phyloP scores from a whole-genome alignment of 2,329 filamentous ascomycete genomes.

The Macroventuria anomochaeta region DNA sequence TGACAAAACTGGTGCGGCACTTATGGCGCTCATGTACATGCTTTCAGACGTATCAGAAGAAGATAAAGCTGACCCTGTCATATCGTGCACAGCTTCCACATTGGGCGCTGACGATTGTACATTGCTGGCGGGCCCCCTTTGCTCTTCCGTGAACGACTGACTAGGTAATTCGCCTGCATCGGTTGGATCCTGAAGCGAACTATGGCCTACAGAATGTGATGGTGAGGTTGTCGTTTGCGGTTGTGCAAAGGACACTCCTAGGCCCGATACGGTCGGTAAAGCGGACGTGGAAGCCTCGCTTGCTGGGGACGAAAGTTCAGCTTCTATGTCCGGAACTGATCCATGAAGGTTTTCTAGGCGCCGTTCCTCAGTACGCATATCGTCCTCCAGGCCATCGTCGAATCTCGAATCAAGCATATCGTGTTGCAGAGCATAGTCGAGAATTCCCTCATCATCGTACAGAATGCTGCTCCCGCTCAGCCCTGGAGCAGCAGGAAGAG shows the following conservation, averaged over 20 bases:
- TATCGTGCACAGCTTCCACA: constrained; percentile 25
- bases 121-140: constrained; percentile 4
- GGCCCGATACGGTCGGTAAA: constrained; percentile 35
- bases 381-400: constrained; percentile 19
- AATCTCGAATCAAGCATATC: constrained; percentile 38
- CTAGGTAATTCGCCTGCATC: constrained; percentile 24
- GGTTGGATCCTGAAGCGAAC: constrained; percentile 11
- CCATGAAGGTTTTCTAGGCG: constrained; percentile 17
- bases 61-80: constrained; percentile 68
- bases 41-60: constrained; percentile 83
- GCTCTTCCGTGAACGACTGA: constrained; percentile 20
- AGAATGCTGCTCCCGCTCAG: constrained; percentile 39
- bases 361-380: constrained; percentile 5
- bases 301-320: constrained; percentile 16
- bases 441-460: constrained; percentile 44
- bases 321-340: constrained; percentile 22
- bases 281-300: constrained; percentile 28
- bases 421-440: constrained; percentile 45
- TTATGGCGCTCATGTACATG: constrained; percentile 80
- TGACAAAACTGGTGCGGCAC: constrained; percentile 43
- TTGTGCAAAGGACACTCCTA: constrained; percentile 28
- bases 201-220: constrained; percentile 17
- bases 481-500: constrained; percentile 17
- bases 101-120: constrained; percentile 1
- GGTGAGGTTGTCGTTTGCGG: constrained; percentile 13